phyloP scores from a whole-genome alignment of 2,329 filamentous ascomycete species.

The Ambrosiella xylebori region DNA sequence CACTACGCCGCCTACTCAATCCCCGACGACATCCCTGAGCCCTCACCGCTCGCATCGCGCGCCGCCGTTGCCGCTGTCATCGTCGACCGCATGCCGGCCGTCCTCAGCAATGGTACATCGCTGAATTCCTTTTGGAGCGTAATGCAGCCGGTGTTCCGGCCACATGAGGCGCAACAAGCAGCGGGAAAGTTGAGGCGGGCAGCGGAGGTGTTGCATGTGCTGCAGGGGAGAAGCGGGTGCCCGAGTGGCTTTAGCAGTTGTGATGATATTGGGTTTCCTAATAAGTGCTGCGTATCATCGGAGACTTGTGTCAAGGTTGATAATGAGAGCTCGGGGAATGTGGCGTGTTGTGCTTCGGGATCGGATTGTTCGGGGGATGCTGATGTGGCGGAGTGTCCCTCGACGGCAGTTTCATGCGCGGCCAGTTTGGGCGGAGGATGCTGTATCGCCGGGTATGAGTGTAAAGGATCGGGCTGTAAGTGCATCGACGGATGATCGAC shows the following conservation, averaged over 20 bases:
- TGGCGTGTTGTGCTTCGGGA: slow-evolving; percentile 60
- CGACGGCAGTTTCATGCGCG: slow-evolving; percentile 47
- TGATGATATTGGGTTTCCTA: slow-evolving; percentile 42
- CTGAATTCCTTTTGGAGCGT: background rate
- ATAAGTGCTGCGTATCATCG: slow-evolving; percentile 54
- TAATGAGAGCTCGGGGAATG: slow-evolving; percentile 45
- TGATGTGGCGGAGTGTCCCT: slow-evolving; percentile 39
- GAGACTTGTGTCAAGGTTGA: slow-evolving; percentile 49
- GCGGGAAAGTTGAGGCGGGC: slow-evolving; percentile 24
- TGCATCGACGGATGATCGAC: slow-evolving; percentile 15
- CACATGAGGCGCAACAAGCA: background rate
- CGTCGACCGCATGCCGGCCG: slow-evolving; percentile 16
- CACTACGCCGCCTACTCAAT: slow-evolving; percentile 41
- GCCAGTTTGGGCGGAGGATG: slow-evolving; percentile 53
- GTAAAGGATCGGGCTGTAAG: slow-evolving; percentile 53
- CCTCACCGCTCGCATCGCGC: slow-evolving; percentile 16
- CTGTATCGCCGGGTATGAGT: slow-evolving; percentile 55
- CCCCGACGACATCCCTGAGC: background rate
- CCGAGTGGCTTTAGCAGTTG: slow-evolving; percentile 50
- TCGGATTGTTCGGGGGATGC: slow-evolving; percentile 44
- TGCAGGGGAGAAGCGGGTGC: slow-evolving; percentile 47
- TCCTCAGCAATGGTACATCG: slow-evolving; percentile 31
- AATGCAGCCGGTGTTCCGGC: slow-evolving; percentile 6
- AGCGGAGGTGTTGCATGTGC: slow-evolving; percentile 27
- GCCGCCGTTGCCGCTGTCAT: slow-evolving; percentile 20